These are phyloP conservation scores for Astrothelium macrocarpum DNA, from an alignment of 495 filamentous ascomycete genomes.

Conservation along the genomic window DNA sequence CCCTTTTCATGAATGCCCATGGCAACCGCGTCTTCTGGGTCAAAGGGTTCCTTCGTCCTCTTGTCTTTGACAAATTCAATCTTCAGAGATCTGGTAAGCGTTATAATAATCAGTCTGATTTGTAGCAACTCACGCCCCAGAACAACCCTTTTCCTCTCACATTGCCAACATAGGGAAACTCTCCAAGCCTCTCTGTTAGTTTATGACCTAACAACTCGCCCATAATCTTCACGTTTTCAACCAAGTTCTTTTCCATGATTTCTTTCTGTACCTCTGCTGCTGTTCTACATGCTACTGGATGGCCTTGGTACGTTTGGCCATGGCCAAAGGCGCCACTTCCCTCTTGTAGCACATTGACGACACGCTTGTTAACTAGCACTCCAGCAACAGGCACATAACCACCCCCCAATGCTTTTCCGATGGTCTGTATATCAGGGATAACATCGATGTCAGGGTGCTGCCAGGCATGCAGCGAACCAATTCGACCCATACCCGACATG, in stretches of 20 bases:
- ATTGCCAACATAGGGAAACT: constrained; percentile 51
- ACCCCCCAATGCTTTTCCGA: constrained; percentile 36
- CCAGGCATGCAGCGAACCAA: constrained; percentile 35
- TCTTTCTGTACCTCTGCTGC: constrained; percentile 47
- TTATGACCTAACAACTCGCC: constrained; percentile 35
- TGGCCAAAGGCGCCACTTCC: constrained; percentile 41
- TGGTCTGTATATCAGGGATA: constrained; percentile 35
- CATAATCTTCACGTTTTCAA: constrained; percentile 42
- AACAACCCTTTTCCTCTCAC: constrained; percentile 59
- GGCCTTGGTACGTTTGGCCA: constrained; percentile 51
- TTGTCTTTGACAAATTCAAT: constrained; percentile 53
- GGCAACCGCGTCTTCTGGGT: constrained; percentile 19
- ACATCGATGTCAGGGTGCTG: constrained; percentile 31
- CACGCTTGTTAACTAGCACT: constrained; percentile 28
- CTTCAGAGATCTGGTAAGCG: constrained; percentile 16
- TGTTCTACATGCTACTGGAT: constrained; percentile 47
- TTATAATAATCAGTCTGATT: background rate
- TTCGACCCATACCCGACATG: constrained; percentile 37
- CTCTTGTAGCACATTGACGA: constrained; percentile 27
- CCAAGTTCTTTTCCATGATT: constrained; percentile 38
- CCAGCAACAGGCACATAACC: constrained; percentile 36
- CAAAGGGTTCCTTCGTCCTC: constrained; percentile 46
- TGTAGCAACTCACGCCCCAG: constrained; percentile 40
- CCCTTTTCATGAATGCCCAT: constrained; percentile 30
- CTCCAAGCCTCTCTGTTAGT: constrained; percentile 38